Base-by-base conservation (phyloP, 805 yeast species). In the Candida golubevii region DNA sequence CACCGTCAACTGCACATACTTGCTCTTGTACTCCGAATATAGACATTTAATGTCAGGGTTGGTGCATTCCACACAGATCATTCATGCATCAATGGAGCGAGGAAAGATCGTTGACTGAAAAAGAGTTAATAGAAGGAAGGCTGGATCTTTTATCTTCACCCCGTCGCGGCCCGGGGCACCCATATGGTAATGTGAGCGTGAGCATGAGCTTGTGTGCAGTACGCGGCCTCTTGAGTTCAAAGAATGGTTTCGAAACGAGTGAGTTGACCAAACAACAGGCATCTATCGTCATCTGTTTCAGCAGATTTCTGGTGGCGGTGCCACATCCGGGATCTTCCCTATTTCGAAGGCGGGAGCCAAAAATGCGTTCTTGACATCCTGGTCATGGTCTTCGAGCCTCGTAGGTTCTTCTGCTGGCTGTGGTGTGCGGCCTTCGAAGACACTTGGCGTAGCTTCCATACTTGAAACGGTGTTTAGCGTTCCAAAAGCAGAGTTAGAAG, bases 41-140 rank as follows among this genome's bases (percentile, higher is more conserved):
- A 90, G 73, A 1, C 85, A 71, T 13, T 72, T 69, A 31, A 83
- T 84, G 3, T 83, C 79, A 26, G 63, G 54, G 33, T 74, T 66
- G n/a, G 80, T 75, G 61, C 98, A 93, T 61, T 89, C 95, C 18
- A 90, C 83, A 63, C 98, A 91, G 49, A 90, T 82, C 97, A 91
- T 89, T 18, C 23, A 18, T 18, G 26, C n/a, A 14, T 13, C 7
- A 12, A 7, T 13, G 34, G 27, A 29, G n/a, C 32, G 32, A 12
- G 4, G 32, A 29, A 12, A 10, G 32, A 12, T 29, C n/a, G 32
- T 10, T 29, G n/a, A 12, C 32, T 29, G 6, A 29, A 12, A 29
- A 29, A 29, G 32, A 29, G 4, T 10, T 5, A 18, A 18, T 3
- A 18, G 23, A 18, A 18, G 23, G 23, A 18, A 5, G 23, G 23